Conservation (phyloP, 768 basidiomycete species). For the Erythrobasidium yunnanense region DNA sequence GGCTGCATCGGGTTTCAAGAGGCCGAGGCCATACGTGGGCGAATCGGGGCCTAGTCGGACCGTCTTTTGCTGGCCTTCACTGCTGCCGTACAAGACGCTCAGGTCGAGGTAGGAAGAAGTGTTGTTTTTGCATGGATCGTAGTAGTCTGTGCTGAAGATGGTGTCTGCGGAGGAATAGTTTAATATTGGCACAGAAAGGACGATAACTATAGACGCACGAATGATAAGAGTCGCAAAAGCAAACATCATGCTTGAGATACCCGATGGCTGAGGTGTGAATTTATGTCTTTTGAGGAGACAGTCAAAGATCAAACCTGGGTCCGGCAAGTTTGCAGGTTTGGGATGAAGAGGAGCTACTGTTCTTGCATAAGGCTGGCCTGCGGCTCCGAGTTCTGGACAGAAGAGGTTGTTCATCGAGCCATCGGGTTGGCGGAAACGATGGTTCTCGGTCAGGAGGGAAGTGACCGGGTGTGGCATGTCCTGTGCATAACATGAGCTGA, state of each 20-base stretch:
- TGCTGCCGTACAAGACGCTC: conserved; percentile 61
- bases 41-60: conserved; percentile 51
- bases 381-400: not conserved
- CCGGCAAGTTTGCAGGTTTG: conserved; percentile 46
- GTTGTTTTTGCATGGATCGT: conserved; percentile 47
- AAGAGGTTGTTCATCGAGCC: not conserved
- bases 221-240: conserved; percentile 64
- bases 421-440: not conserved
- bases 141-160: conserved; percentile 56
- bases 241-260: conserved; percentile 63
- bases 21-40: conserved; percentile 43
- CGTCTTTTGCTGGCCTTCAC: conserved; percentile 46
- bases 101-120: conserved; percentile 67
- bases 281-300: conserved; percentile 60
- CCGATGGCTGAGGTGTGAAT: conserved; percentile 51
- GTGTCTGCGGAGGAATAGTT: conserved; percentile 49
- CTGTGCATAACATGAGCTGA: not conserved
- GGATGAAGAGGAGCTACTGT: conserved; percentile 18
- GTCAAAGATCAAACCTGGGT: conserved; percentile 56
- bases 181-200: not conserved
- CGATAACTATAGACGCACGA: not conserved
- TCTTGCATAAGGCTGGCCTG: conserved; percentile 27
- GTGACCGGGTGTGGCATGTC: not conserved
- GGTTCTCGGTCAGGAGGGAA: not conserved
- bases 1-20: conserved; percentile 58